phyloP scores from a whole-genome alignment of 2,329 filamentous ascomycete species.

The Exophiala aquamarina region DNA sequence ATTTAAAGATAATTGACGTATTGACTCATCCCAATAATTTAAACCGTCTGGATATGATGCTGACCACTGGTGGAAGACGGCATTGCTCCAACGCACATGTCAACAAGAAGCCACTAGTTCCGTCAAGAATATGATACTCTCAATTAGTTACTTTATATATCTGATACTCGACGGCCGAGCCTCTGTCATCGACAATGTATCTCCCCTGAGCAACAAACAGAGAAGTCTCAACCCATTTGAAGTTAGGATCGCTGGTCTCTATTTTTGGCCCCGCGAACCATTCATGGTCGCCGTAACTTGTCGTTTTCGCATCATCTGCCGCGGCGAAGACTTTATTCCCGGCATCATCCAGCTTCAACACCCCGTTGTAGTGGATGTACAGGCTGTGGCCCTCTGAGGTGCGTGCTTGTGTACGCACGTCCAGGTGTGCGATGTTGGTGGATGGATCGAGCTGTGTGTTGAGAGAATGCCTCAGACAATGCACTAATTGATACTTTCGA shows the following conservation, averaged over 20 bases:
- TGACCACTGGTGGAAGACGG: too few species aligned
- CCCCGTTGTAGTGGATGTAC: constrained; percentile 16
- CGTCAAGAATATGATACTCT: too few species aligned
- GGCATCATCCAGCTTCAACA: constrained; percentile 16
- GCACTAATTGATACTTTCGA: too few species aligned
- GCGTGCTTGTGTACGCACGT: constrained; percentile 11
- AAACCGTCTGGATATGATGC: too few species aligned
- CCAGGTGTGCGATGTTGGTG: constrained; percentile 9
- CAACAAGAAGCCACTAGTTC: too few species aligned
- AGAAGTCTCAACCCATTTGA: constrained; percentile 18
- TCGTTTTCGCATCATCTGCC: constrained; percentile 13
- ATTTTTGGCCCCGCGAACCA: constrained; percentile 12
- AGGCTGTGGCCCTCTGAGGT: constrained; percentile 6
- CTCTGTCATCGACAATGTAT: constrained; percentile 7
- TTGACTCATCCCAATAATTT: too few species aligned
- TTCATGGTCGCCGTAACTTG: constrained; percentile 10
- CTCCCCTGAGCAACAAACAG: constrained; percentile 14
- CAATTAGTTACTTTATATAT: constrained; percentile 12
- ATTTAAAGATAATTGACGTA: too few species aligned
- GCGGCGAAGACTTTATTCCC: neutral
- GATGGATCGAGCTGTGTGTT: constrained; percentile 6
- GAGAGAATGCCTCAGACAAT: neutral
- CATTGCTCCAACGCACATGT: too few species aligned
- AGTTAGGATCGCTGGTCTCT: constrained; percentile 11
- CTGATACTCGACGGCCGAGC: constrained; percentile 15